Percentiles rank a stretch among this genome's conserved stretches.
phyloP scores from a whole-genome alignment of 306 rosid genomes.

The Mucuna pruriens region DNA sequence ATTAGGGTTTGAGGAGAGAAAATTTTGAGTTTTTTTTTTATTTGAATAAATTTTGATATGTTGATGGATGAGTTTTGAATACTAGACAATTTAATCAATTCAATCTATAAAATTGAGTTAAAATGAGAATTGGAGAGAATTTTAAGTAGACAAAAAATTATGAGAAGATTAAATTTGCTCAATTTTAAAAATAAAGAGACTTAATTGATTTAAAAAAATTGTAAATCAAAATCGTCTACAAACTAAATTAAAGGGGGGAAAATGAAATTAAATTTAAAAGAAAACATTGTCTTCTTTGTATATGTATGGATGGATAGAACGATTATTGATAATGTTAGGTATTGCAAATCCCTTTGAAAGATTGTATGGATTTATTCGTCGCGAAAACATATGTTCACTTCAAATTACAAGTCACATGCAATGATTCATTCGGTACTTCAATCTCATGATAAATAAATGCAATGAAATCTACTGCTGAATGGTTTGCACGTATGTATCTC shows the following conservation, averaged over 20 bases:
- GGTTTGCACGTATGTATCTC: background rate
- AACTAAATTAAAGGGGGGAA: background rate
- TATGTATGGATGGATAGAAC: background rate
- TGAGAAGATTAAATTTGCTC: background rate
- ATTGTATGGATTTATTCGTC: background rate
- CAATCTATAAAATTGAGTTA: too few relatives aligned
- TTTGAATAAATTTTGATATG: background rate
- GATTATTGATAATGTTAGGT: background rate
- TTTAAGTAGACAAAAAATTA: background rate
- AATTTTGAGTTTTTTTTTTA: background rate
- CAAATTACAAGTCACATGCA: conserved; percentile 17
- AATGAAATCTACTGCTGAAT: background rate
- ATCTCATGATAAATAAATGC: background rate
- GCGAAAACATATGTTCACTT: background rate
- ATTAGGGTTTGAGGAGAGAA: background rate
- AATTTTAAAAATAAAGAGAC: background rate
- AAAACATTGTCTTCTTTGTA: background rate
- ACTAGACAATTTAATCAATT: too few relatives aligned
- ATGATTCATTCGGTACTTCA: conserved; percentile 25
- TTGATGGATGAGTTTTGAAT: background rate
- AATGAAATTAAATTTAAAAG: background rate
- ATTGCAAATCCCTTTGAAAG: conserved; percentile 23
- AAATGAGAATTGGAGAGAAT: too few relatives aligned
- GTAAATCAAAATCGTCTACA: background rate
- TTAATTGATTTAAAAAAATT: too few relatives aligned